phyloP scores from a whole-genome alignment of 2,329 filamentous ascomycete genomes.

The Fusarium sp. region DNA sequence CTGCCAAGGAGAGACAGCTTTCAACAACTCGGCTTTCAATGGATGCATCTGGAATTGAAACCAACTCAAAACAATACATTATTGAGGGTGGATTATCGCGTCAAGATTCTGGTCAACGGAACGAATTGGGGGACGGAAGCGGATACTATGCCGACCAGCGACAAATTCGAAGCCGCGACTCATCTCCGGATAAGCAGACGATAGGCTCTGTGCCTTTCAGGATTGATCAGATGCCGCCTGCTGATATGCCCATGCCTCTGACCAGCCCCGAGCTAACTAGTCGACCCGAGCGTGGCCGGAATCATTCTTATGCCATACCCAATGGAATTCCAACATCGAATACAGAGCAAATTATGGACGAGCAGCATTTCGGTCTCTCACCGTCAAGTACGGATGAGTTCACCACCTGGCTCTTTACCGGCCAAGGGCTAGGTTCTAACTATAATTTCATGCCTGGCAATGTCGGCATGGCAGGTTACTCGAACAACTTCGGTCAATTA shows the following conservation, averaged over 20 bases:
- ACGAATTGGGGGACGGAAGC: slow-evolving; percentile 26
- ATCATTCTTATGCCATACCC: slow-evolving; percentile 41
- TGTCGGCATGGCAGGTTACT: slow-evolving; percentile 44
- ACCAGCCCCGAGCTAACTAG: slow-evolving; percentile 37
- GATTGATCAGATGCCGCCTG: slow-evolving; percentile 38
- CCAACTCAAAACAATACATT: slow-evolving; percentile 8
- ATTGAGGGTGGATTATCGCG: slow-evolving; percentile 18
- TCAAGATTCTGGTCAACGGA: slow-evolving; percentile 27
- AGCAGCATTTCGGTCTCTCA: slow-evolving; percentile 46
- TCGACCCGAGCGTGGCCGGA: slow-evolving; percentile 38
- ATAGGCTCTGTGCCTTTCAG: slow-evolving; percentile 33
- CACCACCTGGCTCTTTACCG: slow-evolving; percentile 47
- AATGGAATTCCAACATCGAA: slow-evolving; percentile 38
- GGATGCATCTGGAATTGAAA: slow-evolving; percentile 20
- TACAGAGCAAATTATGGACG: slow-evolving; percentile 43
- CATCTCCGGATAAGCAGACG: slow-evolving; percentile 41
- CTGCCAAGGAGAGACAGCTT: slow-evolving; percentile 29
- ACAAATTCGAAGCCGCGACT: slow-evolving; percentile 41
- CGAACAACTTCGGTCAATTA: slow-evolving; percentile 48
- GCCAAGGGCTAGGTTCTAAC: slow-evolving; percentile 41
- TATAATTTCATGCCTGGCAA: slow-evolving; percentile 44
- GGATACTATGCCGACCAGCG: slow-evolving; percentile 39
- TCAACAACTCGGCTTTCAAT: slow-evolving; percentile 21
- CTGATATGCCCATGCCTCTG: slow-evolving; percentile 42
- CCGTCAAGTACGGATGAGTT: slow-evolving; percentile 49